Base-by-base conservation (phyloP, 768 basidiomycete species). In the Crepidotus variabilis region DNA sequence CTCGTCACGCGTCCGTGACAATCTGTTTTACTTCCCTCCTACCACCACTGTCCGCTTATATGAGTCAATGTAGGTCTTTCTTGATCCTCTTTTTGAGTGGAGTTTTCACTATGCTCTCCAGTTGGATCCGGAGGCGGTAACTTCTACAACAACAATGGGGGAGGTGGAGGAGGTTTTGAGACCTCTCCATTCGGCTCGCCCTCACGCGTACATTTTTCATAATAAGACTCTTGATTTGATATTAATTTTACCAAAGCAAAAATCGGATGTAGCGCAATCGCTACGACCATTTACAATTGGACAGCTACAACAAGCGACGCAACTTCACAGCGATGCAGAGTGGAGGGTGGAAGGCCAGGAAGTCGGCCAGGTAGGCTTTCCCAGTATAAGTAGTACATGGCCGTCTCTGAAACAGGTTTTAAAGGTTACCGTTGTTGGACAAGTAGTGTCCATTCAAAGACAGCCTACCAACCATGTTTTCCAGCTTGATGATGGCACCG, bases 241-340 rank as follows among this genome's bases (percentile, higher is more conserved):
- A 28, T 8, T 28, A 28, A 28, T 28, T 28, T 3, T 28, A 8
- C 28, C 28, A 67, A 60, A 71, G 68, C 47, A 3, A 28, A 28
- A 28, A 28, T 28, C 28, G 8, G 76, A 77, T 58, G 63, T 72
- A 33, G 69, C 75, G 0, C 72, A 75, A 51, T 76, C 67, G 57
- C 18, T 73, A 21, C 79, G 93, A 34, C 92, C 93, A 2, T 80
- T 92, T 51, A 92, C 88, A 2, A 80, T 90, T 62, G 79, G 83
- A 51, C 94, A 96, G 66, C 77, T 97, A 47, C 67, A 76, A 34
- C 80, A 82, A 61, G 89, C 94, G 1, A 78, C 74, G n/a, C 94
- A 95, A 75, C 79, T 86, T 5, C 92, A 96, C 66, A 78, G 88
- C 1, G 95, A 98, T 61, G 88, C 91, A 1, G 92, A 95, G 56